These are phyloP conservation scores for Phytophthora hibernalis DNA, from an alignment of 352 stramenopile genomes.

Conservation along the genomic window DNA sequence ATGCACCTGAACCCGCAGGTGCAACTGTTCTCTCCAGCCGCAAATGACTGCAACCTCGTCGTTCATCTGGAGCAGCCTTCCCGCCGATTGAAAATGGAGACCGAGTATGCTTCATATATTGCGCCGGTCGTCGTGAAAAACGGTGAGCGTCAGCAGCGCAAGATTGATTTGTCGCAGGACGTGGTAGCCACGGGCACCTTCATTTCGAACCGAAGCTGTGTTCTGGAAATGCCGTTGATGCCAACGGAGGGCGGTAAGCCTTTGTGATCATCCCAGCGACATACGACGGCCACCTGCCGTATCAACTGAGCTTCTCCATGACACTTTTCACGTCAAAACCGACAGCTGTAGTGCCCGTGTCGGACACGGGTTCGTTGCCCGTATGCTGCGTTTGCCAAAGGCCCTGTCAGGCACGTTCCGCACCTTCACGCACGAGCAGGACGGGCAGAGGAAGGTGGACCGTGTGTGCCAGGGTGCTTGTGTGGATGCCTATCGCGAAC, in stretches of 20 bases:
- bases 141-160: slow-evolving; percentile 66
- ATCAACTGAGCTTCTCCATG: slow-evolving; percentile 58
- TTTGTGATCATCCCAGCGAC: slow-evolving; percentile 72
- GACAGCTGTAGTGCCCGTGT: slow-evolving; percentile 64
- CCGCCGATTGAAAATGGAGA: slow-evolving; percentile 74
- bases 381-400: slow-evolving; percentile 73
- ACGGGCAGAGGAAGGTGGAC: slow-evolving; percentile 65
- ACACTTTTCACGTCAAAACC: slow-evolving; percentile 72
- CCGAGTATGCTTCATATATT: slow-evolving; percentile 81
- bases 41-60: slow-evolving; percentile 56
- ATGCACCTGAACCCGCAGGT: slow-evolving; percentile 91
- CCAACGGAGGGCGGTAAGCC: slow-evolving; percentile 48
- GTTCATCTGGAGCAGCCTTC: slow-evolving; percentile 82
- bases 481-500: slow-evolving; percentile 73
- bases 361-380: slow-evolving; percentile 64
- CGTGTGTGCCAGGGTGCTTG: slow-evolving; percentile 82
- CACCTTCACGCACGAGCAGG: slow-evolving; percentile 66
- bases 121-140: slow-evolving; percentile 82
- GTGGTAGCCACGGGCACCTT: slow-evolving; percentile 85
- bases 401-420: slow-evolving; percentile 70
- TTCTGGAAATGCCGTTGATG: slow-evolving; percentile 64
- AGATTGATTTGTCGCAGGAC: slow-evolving; percentile 84
- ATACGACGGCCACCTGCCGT: slow-evolving; percentile 66
- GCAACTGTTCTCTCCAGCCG: slow-evolving; percentile 72
- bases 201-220: slow-evolving; percentile 84